Conservation (phyloP, 1,139 yeast genomes). For the Magnusiomyces paraingens region DNA sequence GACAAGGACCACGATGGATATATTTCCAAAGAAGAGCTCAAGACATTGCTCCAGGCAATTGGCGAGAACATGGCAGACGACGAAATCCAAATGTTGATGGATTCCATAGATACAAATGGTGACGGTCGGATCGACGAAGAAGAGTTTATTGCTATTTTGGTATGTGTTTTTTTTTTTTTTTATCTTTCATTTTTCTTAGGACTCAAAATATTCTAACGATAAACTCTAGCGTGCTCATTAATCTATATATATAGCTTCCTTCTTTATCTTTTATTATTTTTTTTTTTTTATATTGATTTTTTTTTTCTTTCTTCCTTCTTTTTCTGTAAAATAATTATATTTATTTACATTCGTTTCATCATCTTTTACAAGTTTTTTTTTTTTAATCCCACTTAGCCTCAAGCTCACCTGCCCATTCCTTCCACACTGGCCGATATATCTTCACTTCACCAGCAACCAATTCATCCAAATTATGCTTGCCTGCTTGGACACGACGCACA, state of each 20-base stretch:
- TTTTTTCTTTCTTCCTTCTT: not conserved
- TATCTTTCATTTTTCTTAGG: no score
- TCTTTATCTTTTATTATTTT: no score
- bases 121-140: constrained; percentile 5
- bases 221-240: no score
- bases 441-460: constrained; percentile 44
- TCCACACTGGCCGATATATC: constrained; percentile 52
- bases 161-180: not conserved
- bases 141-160: constrained; percentile 4
- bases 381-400: constrained; percentile 39
- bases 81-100: constrained; percentile 93
- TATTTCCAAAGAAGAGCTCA: constrained; percentile 90
- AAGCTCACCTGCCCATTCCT: constrained; percentile 47
- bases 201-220: no score
- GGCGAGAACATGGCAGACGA: constrained; percentile 94
- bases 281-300: not conserved
- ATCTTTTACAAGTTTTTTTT: not conserved
- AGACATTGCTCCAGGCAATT: constrained; percentile 91
- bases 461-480: constrained; percentile 40
- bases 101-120: constrained; percentile 69
- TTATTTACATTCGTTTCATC: constrained; percentile 16
- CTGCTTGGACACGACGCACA: constrained; percentile 42
- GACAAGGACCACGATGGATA: constrained; percentile 93
- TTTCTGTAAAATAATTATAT: not conserved
- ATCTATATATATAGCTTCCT: no score